phyloP scores from a whole-genome alignment of 352 stramenopile species.

The Discostella stelligera region DNA sequence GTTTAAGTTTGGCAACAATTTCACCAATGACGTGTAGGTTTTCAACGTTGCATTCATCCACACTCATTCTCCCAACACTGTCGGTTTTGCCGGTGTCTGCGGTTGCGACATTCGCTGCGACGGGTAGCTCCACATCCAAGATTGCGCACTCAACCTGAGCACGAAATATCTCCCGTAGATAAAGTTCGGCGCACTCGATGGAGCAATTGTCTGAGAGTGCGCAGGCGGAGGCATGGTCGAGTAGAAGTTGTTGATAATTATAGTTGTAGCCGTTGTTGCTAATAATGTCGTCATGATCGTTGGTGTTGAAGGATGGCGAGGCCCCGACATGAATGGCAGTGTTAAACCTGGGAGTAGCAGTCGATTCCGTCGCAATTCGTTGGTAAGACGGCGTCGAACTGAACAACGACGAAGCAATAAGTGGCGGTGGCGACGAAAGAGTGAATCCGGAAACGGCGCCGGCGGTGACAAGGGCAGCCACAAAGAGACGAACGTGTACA shows the following conservation, averaged over 20 bases:
- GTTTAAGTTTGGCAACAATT: conserved; percentile 55
- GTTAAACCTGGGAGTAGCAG: not conserved
- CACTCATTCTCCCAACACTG: conserved; percentile 4
- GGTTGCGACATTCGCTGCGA: too few relatives aligned
- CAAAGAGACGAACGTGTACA: not conserved
- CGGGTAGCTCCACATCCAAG: conserved; percentile 2
- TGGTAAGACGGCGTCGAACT: not conserved
- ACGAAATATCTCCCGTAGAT: conserved; percentile 59
- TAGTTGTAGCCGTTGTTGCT: not conserved
- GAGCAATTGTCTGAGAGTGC: conserved; percentile 56
- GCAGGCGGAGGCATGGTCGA: conserved; percentile 41
- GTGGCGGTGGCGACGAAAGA: not conserved
- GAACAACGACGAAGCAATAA: too few relatives aligned
- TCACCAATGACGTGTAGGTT: conserved; percentile 34
- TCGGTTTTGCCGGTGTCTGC: too few relatives aligned
- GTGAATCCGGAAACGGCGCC: not conserved
- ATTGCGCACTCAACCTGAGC: conserved; percentile 56
- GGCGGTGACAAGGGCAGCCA: not conserved
- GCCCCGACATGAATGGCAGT: not conserved
- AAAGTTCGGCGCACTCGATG: conserved; percentile 51
- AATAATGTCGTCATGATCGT: not conserved
- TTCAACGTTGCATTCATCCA: conserved; percentile 15
- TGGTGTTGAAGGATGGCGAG: not conserved
- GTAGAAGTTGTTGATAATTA: conserved; percentile 9
- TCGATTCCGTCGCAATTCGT: not conserved